phyloP scores from a whole-genome alignment of 768 basidiomycete genomes.

The Russula brevipes region DNA sequence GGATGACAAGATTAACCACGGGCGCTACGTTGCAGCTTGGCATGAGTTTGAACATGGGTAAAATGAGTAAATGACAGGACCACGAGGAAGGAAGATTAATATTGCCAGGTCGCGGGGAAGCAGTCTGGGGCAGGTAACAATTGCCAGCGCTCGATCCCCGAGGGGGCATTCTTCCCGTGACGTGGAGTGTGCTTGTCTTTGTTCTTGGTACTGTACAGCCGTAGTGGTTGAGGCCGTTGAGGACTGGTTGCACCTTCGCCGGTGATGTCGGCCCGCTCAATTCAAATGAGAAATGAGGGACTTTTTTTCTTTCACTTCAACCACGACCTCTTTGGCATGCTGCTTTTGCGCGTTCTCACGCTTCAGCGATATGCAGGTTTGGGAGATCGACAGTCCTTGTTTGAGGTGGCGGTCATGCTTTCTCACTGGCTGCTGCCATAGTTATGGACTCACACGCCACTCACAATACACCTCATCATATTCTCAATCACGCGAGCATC shows the following conservation, averaged over 20 bases:
- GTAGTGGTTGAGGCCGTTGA: no score
- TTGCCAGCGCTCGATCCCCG: no score
- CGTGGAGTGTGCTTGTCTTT: not conserved
- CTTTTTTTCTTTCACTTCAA: conserved; percentile 5
- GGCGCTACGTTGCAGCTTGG: no score
- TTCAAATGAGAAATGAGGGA: no score
- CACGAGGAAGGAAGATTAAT: no score
- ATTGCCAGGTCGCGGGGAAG: no score
- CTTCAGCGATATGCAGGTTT: conserved; percentile 9
- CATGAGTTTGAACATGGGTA: no score
- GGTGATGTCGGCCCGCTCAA: conserved; percentile 8
- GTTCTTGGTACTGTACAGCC: no score
- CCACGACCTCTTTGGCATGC: conserved; percentile 16
- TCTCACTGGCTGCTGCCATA: conserved; percentile 21
- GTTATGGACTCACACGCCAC: conserved; percentile 20
- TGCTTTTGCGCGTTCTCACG: conserved; percentile 7
- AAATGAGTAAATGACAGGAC: no score
- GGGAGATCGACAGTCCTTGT: conserved; percentile 25
- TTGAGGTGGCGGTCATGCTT: conserved; percentile 23
- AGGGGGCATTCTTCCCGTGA: not conserved
- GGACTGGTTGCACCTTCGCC: not conserved
- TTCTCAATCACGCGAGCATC: not conserved
- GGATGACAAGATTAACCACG: no score
- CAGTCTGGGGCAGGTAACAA: no score
- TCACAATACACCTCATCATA: not conserved